Conservation (phyloP, 1,139 yeast species). For the Taphrina communis region DNA sequence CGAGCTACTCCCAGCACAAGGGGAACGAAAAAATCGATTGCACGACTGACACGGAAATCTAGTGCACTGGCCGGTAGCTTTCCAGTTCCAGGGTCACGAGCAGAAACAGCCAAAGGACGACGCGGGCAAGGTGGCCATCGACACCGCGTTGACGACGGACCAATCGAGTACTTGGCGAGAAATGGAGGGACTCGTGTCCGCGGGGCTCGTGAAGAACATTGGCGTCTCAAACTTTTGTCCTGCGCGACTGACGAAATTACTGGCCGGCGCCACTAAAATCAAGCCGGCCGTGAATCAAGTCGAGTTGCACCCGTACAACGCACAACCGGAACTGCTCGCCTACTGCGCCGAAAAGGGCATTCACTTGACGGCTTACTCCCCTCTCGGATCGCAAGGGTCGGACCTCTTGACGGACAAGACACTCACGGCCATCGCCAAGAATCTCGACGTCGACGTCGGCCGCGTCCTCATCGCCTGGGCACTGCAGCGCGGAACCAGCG, state of each 20-base stretch:
- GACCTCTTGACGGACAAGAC: conserved; percentile 56
- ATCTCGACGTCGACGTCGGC: conserved; percentile 60
- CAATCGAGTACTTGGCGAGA: conserved; percentile 64
- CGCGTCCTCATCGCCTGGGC: conserved; percentile 82
- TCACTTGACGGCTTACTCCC: conserved; percentile 46
- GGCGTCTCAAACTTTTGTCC: conserved; percentile 87
- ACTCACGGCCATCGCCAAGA: conserved; percentile 61
- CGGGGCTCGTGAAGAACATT: conserved; percentile 58
- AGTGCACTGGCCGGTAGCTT: conserved; percentile 41
- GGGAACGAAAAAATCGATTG: too few species aligned
- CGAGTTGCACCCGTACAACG: conserved; percentile 58
- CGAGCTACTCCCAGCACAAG: too few species aligned
- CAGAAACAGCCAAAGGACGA: conserved; percentile 20
- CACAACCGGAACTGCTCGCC: conserved; percentile 43
- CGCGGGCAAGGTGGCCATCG: conserved; percentile 32
- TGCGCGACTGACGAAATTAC: conserved; percentile 72
- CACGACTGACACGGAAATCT: background rate
- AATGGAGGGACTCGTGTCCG: conserved; percentile 68
- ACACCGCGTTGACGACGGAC: conserved; percentile 24
- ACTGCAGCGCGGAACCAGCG: conserved; percentile 61
- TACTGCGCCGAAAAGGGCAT: conserved; percentile 42
- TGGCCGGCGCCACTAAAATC: conserved; percentile 62
- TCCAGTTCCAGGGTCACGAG: conserved; percentile 27
- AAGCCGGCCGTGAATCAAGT: conserved; percentile 83
- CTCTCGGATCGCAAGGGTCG: conserved; percentile 38